Conservation (phyloP, 257 asterid species). For the Echites panduratus region DNA sequence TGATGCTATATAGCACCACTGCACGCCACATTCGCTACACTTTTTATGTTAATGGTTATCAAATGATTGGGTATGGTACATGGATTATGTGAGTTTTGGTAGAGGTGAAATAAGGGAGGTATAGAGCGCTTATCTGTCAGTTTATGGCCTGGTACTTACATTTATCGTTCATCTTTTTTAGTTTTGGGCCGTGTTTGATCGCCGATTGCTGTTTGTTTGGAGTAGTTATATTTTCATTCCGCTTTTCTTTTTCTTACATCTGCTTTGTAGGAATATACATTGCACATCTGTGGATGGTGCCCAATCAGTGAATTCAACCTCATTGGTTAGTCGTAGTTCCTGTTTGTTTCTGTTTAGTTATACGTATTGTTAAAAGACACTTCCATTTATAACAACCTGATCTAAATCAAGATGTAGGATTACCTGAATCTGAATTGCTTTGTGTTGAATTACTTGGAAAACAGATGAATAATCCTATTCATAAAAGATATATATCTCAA, state of each 20-base stretch:
- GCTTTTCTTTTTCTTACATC: conserved; percentile 16
- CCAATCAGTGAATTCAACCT: conserved; percentile 40
- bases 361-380: neutral
- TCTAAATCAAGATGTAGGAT: neutral
- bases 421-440: neutral
- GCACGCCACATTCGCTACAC: neutral
- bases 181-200: neutral
- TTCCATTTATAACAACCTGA: neutral
- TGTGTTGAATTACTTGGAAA: neutral
- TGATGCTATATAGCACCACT: neutral
- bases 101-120: neutral
- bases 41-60: neutral
- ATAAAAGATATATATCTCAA: neutral
- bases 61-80: neutral
- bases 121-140: neutral
- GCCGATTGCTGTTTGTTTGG: neutral
- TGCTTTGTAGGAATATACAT: conserved; percentile 41
- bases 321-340: conserved; percentile 41
- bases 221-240: neutral
- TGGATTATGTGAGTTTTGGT: neutral
- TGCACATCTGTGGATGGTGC: conserved; percentile 63
- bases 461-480: neutral
- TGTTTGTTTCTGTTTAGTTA: neutral
- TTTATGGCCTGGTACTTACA: neutral
- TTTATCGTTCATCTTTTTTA: neutral